A percentile compares a stretch with the other conserved stretches of the same genome.
Evolutionary conservation across 352 stramenopile genomes (phyloP).

Genomic region (Globisporangium carolinianum): DNA sequence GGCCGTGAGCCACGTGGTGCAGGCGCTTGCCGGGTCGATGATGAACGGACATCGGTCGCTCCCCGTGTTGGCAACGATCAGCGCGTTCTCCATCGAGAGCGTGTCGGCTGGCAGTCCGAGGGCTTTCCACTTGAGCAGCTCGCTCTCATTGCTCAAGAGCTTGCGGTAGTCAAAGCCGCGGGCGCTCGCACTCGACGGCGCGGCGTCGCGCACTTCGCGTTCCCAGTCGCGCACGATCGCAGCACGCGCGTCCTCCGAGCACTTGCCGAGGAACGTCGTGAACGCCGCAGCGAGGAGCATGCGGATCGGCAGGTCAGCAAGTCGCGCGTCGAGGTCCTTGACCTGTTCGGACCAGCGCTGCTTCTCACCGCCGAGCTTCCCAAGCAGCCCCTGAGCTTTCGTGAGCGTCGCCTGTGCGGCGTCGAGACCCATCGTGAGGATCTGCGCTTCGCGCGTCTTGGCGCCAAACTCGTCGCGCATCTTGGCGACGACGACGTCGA

Average conservation of each 20-base stretch:
- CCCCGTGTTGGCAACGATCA: conserved; percentile 83
- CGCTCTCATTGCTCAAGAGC: conserved; percentile 88
- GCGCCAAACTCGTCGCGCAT: conserved; percentile 92
- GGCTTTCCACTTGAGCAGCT: conserved; percentile 91
- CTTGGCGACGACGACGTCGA: conserved; percentile 80
- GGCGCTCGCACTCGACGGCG: conserved; percentile 14
- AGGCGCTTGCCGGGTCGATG: conserved; percentile 89
- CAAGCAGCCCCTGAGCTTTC: conserved; percentile 88
- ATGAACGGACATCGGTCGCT: conserved; percentile 89
- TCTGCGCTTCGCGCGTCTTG: conserved; percentile 91
- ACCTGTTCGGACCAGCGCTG: conserved; percentile 89
- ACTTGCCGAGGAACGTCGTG: conserved; percentile 91
- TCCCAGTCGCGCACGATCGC: conserved; percentile 79
- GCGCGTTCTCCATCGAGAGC: conserved; percentile 92
- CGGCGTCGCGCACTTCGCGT: conserved; percentile 39
- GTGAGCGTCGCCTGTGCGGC: conserved; percentile 86
- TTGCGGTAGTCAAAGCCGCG: conserved; percentile 79
- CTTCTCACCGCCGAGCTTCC: conserved; percentile 90
- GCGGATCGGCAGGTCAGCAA: conserved; percentile 81
- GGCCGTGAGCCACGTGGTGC: conserved; percentile 85
- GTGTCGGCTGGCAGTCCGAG: conserved; percentile 90
- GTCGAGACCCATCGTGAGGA: conserved; percentile 83
- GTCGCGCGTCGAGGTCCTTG: conserved; percentile 66
- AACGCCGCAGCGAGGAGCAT: conserved; percentile 91
- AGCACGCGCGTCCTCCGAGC: conserved; percentile 82